These are phyloP conservation scores for Hondaea fermentalgiana DNA, from an alignment of 108 stramenopile genomes.

Conservation along the genomic window DNA sequence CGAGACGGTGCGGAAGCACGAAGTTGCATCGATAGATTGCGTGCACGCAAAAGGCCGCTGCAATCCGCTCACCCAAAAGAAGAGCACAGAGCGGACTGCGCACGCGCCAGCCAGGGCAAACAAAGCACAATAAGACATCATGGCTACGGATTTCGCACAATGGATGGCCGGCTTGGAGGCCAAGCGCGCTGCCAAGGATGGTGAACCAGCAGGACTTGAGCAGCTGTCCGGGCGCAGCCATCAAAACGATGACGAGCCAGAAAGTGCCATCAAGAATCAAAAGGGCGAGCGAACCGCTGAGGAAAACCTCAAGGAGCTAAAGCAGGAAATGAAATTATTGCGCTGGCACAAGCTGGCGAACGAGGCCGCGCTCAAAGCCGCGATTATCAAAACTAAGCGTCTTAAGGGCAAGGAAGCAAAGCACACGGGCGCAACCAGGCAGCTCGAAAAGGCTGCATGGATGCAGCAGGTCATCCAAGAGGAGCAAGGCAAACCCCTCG, in stretches of 20 bases:
- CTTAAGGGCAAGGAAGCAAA: slow-evolving; percentile 27
- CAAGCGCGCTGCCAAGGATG: background rate
- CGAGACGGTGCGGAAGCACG: too few species aligned
- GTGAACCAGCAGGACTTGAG: background rate
- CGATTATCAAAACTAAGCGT: slow-evolving; percentile 48
- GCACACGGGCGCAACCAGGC: background rate
- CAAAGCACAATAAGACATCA: background rate
- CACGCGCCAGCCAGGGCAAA: too few species aligned
- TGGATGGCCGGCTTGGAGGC: background rate
- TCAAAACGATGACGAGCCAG: background rate
- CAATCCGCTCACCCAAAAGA: too few species aligned
- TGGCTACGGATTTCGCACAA: background rate
- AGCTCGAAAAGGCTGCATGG: slow-evolving; percentile 36
- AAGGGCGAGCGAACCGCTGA: slow-evolving; percentile 7
- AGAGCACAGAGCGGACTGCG: too few species aligned
- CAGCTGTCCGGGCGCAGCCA: background rate
- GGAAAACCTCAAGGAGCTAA: slow-evolving; percentile 28
- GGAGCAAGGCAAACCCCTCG: slow-evolving; percentile 49
- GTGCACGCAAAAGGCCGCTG: too few species aligned
- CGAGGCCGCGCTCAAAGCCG: slow-evolving; percentile 56
- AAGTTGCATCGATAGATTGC: too few species aligned
- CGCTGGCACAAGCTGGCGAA: slow-evolving; percentile 62
- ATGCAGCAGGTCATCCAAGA: slow-evolving; percentile 49
- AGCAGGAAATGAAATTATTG: slow-evolving; percentile 56
- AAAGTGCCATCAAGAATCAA: background rate